phyloP scores from a whole-genome alignment of 768 basidiomycete genomes.

The Candolleomyces efflorescens region DNA sequence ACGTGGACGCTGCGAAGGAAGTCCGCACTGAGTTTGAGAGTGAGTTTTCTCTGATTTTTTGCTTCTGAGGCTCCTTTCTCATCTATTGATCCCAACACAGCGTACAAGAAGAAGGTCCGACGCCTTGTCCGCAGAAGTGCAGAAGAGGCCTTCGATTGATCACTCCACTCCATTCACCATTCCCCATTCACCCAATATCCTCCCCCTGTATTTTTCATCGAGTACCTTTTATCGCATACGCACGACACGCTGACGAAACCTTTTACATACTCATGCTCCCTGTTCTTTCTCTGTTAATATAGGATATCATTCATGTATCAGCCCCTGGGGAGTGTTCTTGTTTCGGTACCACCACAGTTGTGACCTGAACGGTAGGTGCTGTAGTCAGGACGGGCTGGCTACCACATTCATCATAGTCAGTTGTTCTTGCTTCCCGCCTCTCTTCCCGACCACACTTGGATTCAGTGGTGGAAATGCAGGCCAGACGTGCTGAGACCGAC shows the following conservation, averaged over 20 bases:
- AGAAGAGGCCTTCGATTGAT: constrained; percentile 80
- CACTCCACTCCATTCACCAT: constrained; percentile 1
- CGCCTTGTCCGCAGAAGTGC: constrained; percentile 82
- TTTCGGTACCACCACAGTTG: no score
- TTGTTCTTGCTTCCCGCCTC: no score
- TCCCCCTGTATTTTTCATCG: neutral
- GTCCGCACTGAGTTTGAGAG: constrained; percentile 61
- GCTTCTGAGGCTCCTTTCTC: neutral
- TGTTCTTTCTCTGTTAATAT: neutral
- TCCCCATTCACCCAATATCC: no score
- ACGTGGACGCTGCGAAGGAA: constrained; percentile 94
- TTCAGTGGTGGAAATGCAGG: no score
- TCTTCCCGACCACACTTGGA: no score
- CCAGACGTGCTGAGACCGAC: neutral
- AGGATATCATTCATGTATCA: neutral
- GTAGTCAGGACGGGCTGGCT: no score
- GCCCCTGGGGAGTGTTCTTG: no score
- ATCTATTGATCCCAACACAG: constrained; percentile 34
- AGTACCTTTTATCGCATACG: neutral
- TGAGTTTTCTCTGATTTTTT: constrained; percentile 19
- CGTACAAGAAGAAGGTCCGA: constrained; percentile 95
- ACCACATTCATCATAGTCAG: no score
- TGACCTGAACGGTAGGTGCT: no score
- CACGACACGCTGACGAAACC: neutral
- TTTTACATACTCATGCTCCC: neutral